These are phyloP conservation scores for Russula vinacea DNA, from an alignment of 768 basidiomycete genomes.

Conservation along the genomic window DNA sequence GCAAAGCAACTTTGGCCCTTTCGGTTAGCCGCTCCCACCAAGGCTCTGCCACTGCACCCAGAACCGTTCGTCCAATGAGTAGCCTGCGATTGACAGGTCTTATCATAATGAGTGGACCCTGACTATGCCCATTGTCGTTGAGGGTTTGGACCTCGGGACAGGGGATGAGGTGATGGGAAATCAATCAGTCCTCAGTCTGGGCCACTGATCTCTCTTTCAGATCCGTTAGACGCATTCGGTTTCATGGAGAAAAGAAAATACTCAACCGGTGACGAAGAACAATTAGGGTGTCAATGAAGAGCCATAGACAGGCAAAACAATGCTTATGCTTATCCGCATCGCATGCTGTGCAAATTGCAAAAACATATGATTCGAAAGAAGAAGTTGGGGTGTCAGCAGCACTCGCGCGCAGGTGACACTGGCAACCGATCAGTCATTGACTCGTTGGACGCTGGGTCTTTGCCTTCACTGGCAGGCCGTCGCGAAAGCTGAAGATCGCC, in stretches of 20 bases:
- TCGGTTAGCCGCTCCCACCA: slow-evolving; percentile 20
- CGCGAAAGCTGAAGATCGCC: slow-evolving; percentile 26
- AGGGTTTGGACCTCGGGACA: slow-evolving; percentile 8
- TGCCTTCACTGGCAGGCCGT: not conserved
- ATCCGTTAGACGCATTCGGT: slow-evolving; percentile 2
- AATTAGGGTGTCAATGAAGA: not conserved
- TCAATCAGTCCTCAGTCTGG: not conserved
- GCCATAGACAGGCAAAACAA: not conserved
- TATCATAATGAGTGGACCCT: not conserved
- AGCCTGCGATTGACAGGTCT: slow-evolving; percentile 11
- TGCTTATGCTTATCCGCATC: slow-evolving; percentile 15
- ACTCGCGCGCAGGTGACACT: not conserved
- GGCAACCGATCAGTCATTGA: not conserved
- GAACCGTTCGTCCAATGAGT: slow-evolving; percentile 11
- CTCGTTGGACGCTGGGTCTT: not conserved
- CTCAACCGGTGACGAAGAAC: not conserved
- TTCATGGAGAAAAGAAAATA: not conserved
- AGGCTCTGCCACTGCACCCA: not conserved
- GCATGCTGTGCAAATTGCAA: slow-evolving; percentile 11
- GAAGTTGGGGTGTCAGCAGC: not conserved
- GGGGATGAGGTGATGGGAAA: slow-evolving; percentile 5
- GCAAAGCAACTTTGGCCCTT: slow-evolving; percentile 16
- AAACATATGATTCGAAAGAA: too few species aligned
- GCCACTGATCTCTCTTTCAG: slow-evolving; percentile 5
- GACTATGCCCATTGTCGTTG: slow-evolving; percentile 18